Percentiles rank a stretch among this genome's conserved stretches.
phyloP scores from a whole-genome alignment of 2,329 filamentous ascomycete species.

The Epichloe typhina region DNA sequence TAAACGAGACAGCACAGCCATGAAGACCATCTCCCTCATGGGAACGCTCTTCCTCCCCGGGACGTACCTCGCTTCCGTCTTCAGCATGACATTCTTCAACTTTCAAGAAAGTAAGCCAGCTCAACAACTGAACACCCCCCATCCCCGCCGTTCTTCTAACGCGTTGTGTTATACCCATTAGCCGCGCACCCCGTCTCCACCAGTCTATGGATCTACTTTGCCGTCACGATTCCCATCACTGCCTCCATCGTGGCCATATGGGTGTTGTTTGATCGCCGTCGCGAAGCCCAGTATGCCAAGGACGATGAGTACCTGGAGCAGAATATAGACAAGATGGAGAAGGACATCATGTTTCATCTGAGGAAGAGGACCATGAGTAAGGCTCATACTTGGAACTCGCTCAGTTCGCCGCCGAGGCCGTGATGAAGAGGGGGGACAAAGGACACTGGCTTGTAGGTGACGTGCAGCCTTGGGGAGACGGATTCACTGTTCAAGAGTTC shows the following conservation, averaged over 20 bases:
- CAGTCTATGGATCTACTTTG: conserved; percentile 51
- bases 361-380: conserved; percentile 44
- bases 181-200: conserved; percentile 31
- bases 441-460: too few relatives aligned
- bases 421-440: not conserved
- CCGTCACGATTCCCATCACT: conserved; percentile 45
- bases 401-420: conserved; percentile 17
- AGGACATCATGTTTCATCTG: conserved; percentile 42
- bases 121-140: not conserved
- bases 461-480: too few relatives aligned
- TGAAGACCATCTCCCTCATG: conserved; percentile 52
- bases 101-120: conserved; percentile 32
- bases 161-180: not conserved
- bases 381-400: conserved; percentile 38
- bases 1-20: conserved; percentile 48
- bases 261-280: conserved; percentile 38
- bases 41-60: conserved; percentile 51
- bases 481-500: not conserved
- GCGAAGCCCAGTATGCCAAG: conserved; percentile 32
- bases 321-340: conserved; percentile 43
- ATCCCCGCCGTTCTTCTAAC: not conserved
- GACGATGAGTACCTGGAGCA: conserved; percentile 40
- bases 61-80: conserved; percentile 48
- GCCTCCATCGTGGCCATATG: conserved; percentile 40
- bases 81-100: conserved; percentile 56